Evolutionary conservation across 306 rosid species (phyloP).

Genomic region (Lathyrus sativus): DNA sequence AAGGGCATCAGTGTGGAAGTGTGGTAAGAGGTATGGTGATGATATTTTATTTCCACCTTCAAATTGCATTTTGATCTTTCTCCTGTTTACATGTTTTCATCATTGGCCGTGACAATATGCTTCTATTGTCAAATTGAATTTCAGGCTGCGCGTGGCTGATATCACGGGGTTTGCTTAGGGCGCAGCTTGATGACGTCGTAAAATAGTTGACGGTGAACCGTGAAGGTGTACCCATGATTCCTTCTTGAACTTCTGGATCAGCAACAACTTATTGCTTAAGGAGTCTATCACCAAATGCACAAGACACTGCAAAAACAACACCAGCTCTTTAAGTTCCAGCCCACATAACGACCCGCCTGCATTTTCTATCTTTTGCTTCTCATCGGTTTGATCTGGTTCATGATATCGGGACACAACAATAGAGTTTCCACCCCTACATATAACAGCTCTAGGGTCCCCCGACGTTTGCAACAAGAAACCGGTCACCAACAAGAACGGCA

Average conservation of each 20-base stretch:
- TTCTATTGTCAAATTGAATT: too few relatives aligned
- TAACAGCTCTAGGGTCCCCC: slow-evolving; percentile 95
- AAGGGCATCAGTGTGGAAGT: too few relatives aligned
- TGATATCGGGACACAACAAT: slow-evolving; percentile 98
- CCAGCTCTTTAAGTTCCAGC: slow-evolving; percentile 99
- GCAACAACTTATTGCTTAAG: slow-evolving; percentile 98
- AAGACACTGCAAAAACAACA: slow-evolving; percentile 98
- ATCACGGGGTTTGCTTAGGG: too few relatives aligned
- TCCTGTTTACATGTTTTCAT: too few relatives aligned
- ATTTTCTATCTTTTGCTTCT: slow-evolving; percentile 89
- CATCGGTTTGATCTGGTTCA: slow-evolving; percentile 96
- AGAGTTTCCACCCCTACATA: slow-evolving; percentile 89
- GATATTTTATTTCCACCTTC: too few relatives aligned
- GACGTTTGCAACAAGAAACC: slow-evolving; percentile 94
- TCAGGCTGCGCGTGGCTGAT: too few relatives aligned
- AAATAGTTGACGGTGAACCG: too few relatives aligned
- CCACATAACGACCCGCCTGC: slow-evolving; percentile 99
- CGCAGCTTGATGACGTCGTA: too few relatives aligned
- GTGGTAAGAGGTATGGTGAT: too few relatives aligned
- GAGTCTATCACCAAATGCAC: slow-evolving; percentile 96
- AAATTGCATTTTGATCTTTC: too few relatives aligned
- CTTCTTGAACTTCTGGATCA: slow-evolving; percentile 99
- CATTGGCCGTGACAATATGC: too few relatives aligned
- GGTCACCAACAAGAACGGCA: slow-evolving; percentile 92
- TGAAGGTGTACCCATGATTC: too few relatives aligned